Evolutionary conservation across 148 eudicot genomes (phyloP), one percentile per base, ranked within the genome.

Genomic region (Fagopyrum homotropicum): DNA sequence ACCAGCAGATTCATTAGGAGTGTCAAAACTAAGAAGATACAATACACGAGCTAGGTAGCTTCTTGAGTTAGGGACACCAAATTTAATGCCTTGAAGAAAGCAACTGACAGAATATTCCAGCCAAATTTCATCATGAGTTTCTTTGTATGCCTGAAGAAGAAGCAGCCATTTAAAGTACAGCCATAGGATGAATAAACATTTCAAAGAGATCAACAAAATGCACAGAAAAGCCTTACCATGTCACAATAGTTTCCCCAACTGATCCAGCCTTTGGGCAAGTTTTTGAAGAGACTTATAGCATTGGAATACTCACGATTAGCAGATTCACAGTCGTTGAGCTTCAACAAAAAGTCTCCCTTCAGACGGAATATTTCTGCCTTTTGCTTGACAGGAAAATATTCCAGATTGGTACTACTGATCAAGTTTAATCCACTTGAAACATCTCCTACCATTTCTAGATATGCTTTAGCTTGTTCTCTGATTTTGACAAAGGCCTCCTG

Each of bases 231-330:
- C 29, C 73, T 43, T 88, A 95, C 98, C 96, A 89, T 83, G 79
- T 95, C 99, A 85, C 99, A 95, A 84, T 95, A 95, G 43, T 76
- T 89, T 80, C 99, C 99, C 99, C 99, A 95, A 79, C 99, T 95
- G 79, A 92, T 89, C 99, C 99, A 95, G 59, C 99, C 99, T 83
- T 90, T 95, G 8, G 99, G 94, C 85, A 90, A 81, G 77, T 89
- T 90, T 77, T 92, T 95, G 85, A 86, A 92, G 77, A 92, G 88
- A 79, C 84, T 83, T 81, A 95, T 89, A 72, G 94, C 92, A 82
- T 88, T 90, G 22, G 99, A 95, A 81, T 95, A 95, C 78, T 91
- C 86, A 60, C 88, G 89, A 80, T 95, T 95, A 68, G 99, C 99
- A 72, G 93, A 87, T 82, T 95, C 99, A 85, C 89, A 89, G 55